Percentiles rank a stretch among this genome's conserved stretches.
Evolutionary conservation across 228 moss, liverwort and hornwort genomes (phyloP).

Genomic region (Sphagnum fallax): DNA sequence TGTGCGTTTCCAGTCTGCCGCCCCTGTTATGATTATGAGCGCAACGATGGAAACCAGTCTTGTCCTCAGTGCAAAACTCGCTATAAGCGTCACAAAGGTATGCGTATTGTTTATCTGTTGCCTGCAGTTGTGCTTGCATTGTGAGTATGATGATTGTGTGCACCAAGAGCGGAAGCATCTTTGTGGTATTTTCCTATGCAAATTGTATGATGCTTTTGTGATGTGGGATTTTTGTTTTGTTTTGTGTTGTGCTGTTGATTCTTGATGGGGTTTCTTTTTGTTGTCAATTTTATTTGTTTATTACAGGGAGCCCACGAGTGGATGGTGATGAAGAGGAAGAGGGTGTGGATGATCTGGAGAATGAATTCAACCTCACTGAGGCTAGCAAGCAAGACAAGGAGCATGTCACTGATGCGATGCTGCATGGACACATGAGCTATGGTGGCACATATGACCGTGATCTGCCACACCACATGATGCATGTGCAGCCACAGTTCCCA

Average conservation of each 20-base stretch:
- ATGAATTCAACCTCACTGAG: slow-evolving; percentile 58
- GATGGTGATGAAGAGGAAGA: slow-evolving; percentile 83
- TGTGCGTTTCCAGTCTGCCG: slow-evolving; percentile 86
- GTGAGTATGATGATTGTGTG: background rate
- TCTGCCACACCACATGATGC: slow-evolving; percentile 32
- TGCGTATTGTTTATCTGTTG: background rate
- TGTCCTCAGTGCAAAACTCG: slow-evolving; percentile 86
- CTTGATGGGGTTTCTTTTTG: too few relatives aligned
- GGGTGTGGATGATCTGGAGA: slow-evolving; percentile 73
- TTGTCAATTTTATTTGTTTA: background rate
- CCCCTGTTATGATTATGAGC: slow-evolving; percentile 85
- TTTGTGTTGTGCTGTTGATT: background rate
- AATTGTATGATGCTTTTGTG: background rate
- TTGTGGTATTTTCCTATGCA: background rate
- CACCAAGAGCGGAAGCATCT: background rate
- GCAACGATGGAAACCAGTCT: slow-evolving; percentile 75
- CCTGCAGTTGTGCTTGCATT: background rate
- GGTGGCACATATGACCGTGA: slow-evolving; percentile 37
- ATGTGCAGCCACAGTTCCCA: slow-evolving; percentile 34
- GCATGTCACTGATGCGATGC: slow-evolving; percentile 40
- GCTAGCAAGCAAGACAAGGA: slow-evolving; percentile 17
- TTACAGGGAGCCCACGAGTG: slow-evolving; percentile 63
- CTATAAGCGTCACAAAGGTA: slow-evolving; percentile 81
- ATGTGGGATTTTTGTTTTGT: background rate
- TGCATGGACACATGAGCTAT: slow-evolving; percentile 47